phyloP scores from a whole-genome alignment of 169 alveolate genomes.

The Perkinsus chesapeaki region DNA sequence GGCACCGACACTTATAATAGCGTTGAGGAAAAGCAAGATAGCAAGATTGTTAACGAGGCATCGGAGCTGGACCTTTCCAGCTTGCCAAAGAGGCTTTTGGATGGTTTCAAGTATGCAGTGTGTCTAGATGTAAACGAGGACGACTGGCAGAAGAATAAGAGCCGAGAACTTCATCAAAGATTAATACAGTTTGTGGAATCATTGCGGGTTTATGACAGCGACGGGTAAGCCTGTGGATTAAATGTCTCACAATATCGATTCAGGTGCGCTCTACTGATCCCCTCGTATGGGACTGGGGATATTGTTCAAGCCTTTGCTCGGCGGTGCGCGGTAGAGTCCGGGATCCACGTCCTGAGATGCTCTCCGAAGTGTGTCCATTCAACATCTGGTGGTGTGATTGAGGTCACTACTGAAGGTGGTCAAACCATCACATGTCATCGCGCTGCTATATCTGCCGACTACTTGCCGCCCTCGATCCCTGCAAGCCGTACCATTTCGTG shows the following conservation, averaged over 20 bases:
- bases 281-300: neutral
- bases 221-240: neutral
- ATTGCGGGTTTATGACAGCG: neutral
- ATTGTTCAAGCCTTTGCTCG: neutral
- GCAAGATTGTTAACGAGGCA: neutral
- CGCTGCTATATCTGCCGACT: neutral
- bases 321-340: neutral
- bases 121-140: neutral
- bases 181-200: neutral
- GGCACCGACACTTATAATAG: neutral
- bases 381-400: neutral
- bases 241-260: neutral
- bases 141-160: neutral
- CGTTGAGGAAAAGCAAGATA: neutral
- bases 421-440: neutral
- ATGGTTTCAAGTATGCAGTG: neutral
- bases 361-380: neutral
- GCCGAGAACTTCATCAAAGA: neutral
- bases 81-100: neutral
- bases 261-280: neutral
- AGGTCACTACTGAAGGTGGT: neutral
- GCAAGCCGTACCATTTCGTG: neutral
- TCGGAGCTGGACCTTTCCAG: neutral
- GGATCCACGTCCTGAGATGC: neutral
- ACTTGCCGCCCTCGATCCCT: neutral